phyloP scores from a whole-genome alignment of 1,139 yeast genomes.

The Nematodospora anomalae region DNA sequence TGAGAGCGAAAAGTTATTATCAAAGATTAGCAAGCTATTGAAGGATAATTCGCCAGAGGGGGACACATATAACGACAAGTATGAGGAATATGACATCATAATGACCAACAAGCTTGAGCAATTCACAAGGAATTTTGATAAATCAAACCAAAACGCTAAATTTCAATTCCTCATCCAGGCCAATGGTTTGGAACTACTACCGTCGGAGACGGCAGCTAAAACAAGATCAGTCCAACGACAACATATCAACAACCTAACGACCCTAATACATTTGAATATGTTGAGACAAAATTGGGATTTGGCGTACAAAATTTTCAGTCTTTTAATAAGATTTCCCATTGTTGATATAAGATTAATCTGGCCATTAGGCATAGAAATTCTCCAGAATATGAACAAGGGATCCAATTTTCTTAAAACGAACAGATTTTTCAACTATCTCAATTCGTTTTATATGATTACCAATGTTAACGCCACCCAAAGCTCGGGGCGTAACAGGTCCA shows the following conservation, averaged over 20 bases:
- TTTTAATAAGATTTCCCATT: conserved; percentile 46
- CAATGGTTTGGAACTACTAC: conserved; percentile 35
- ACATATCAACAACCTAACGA: conserved; percentile 33
- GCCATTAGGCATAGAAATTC: conserved; percentile 54
- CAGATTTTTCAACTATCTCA: conserved; percentile 36
- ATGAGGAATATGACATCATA: conserved; percentile 9
- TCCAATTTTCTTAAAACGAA: conserved; percentile 22
- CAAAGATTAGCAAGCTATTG: conserved; percentile 2
- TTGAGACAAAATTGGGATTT: conserved; percentile 51
- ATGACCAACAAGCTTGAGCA: conserved; percentile 17
- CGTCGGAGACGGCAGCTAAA: conserved; percentile 14
- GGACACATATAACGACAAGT: conserved; percentile 9
- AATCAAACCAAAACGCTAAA: conserved; percentile 23
- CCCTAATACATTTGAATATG: conserved; percentile 38
- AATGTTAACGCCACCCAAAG: conserved; percentile 10
- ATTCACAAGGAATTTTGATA: conserved; percentile 22
- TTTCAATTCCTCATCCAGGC: conserved; percentile 25
- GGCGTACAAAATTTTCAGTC: conserved; percentile 53
- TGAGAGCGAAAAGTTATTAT: not conserved
- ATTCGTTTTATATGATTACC: conserved; percentile 27
- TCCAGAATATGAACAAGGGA: conserved; percentile 13
- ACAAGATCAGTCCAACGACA: conserved; percentile 17
- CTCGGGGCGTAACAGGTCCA: conserved; percentile 9
- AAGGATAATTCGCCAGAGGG: conserved; percentile 11
- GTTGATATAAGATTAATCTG: conserved; percentile 57